Evolutionary conservation across 345 rosid species (phyloP).

Genomic region (Citrus glauca): DNA sequence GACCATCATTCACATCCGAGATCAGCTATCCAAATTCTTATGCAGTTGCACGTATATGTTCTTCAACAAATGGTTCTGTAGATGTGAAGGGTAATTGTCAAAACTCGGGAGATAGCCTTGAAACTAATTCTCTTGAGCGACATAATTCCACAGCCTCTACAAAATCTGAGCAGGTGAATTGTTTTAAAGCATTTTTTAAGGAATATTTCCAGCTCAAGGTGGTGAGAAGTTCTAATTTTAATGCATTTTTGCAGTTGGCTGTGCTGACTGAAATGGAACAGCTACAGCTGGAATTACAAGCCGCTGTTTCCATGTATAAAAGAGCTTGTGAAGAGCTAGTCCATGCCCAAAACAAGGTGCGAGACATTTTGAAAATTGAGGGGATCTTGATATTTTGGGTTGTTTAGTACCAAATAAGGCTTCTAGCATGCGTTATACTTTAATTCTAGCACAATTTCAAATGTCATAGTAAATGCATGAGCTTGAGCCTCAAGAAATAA

Average conservation of each 20-base stretch:
- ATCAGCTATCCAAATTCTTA: constrained; percentile 17
- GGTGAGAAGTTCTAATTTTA: not conserved
- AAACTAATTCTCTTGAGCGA: not conserved
- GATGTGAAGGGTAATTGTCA: constrained; percentile 5
- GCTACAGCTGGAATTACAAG: constrained; percentile 58
- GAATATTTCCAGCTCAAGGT: constrained; percentile 2
- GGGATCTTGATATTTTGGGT: not conserved
- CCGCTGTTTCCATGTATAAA: constrained; percentile 60
- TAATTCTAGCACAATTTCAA: not conserved
- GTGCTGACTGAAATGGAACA: constrained; percentile 56
- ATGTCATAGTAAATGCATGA: not conserved
- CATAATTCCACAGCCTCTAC: constrained; percentile 18
- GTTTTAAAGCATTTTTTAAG: not conserved
- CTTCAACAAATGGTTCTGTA: not conserved
- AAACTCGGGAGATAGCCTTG: constrained; percentile 10
- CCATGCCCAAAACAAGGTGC: constrained; percentile 66
- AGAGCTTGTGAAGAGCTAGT: constrained; percentile 73
- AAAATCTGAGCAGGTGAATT: constrained; percentile 32
- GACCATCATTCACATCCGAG: constrained; percentile 24
- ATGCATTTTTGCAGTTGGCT: constrained; percentile 39
- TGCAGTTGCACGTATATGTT: constrained; percentile 13
- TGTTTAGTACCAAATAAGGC: not conserved
- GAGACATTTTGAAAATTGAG: not conserved
- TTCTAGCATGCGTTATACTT: not conserved
- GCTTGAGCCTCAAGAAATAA: not conserved